Conservation (phyloP, 352 stramenopile species). For the Pelagophyceae sp. region DNA sequence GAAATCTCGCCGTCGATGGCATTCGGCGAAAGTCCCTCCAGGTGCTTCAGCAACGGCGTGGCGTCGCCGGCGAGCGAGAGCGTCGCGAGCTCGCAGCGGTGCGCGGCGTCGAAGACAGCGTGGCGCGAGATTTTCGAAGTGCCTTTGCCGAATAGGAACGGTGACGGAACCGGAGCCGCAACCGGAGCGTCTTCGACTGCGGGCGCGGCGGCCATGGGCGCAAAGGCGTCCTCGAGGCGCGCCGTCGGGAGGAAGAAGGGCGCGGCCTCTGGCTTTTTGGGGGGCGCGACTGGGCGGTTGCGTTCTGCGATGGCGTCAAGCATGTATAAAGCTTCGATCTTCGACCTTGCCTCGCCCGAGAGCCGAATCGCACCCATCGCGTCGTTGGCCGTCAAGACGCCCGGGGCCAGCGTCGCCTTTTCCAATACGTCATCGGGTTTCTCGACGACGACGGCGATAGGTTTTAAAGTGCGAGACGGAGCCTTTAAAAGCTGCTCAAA, state of each 20-base stretch:
- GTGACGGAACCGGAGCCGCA: constrained; percentile 19
- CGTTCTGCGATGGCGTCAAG: constrained; percentile 86
- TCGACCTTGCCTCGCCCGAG: background rate
- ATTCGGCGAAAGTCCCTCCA: constrained; percentile 45
- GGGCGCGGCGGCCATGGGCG: background rate
- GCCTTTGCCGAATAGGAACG: constrained; percentile 21
- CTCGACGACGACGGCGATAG: background rate
- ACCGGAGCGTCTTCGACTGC: constrained; percentile 33
- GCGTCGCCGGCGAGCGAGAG: constrained; percentile 14
- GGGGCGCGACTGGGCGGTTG: constrained; percentile 86
- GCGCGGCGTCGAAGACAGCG: background rate
- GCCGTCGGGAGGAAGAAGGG: constrained; percentile 88
- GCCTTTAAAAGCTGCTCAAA: no score
- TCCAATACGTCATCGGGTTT: no score
- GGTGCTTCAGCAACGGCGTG: constrained; percentile 41
- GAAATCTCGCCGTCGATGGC: constrained; percentile 55
- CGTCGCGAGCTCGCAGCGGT: constrained; percentile 3
- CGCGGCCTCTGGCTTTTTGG: constrained; percentile 80
- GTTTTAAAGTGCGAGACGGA: no score
- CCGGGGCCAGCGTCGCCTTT: constrained; percentile 28
- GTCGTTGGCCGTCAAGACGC: constrained; percentile 63
- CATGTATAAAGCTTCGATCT: background rate
- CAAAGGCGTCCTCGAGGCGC: background rate
- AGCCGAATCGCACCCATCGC: constrained; percentile 59
- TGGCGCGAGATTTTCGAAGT: constrained; percentile 12